A percentile compares a stretch with the other conserved stretches of the same genome.
phyloP scores from a whole-genome alignment of 2,329 filamentous ascomycete species.

The Myriosclerotinia duriaeana region DNA sequence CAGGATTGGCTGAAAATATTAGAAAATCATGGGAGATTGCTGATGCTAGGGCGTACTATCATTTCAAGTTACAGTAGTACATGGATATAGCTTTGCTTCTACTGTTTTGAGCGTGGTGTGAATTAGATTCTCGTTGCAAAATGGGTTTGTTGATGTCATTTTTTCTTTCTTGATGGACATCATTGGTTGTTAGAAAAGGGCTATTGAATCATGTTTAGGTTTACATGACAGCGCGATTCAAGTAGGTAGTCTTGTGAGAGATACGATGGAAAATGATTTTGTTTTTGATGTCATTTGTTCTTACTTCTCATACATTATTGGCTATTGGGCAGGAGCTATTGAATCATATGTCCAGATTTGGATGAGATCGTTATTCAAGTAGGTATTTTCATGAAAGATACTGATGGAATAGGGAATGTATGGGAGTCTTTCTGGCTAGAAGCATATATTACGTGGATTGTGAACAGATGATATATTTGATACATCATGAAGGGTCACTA shows the following conservation, averaged over 20 bases:
- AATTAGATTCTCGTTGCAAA: too few species aligned
- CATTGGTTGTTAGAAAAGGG: background rate
- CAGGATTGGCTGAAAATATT: background rate
- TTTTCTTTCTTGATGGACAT: background rate
- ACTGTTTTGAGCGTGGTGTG: background rate
- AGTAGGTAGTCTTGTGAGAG: too few species aligned
- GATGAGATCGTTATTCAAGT: background rate
- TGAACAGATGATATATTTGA: background rate
- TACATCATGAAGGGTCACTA: background rate
- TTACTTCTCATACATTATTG: background rate
- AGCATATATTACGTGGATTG: background rate
- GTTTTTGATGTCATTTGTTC: background rate
- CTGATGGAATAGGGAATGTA: background rate
- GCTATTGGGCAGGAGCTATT: background rate
- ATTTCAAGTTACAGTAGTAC: too few species aligned
- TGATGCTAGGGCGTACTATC: background rate
- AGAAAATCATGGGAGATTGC: background rate
- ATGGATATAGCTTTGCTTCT: background rate
- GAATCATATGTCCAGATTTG: background rate
- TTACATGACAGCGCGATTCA: too few species aligned
- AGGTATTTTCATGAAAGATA: too few species aligned
- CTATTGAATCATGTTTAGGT: background rate
- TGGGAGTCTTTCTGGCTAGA: background rate
- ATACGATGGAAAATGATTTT: too few species aligned
- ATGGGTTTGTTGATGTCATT: background rate